Conservation (phyloP, 1,284 basidiomycete genomes). For the Cryptococcus neoformans region DNA sequence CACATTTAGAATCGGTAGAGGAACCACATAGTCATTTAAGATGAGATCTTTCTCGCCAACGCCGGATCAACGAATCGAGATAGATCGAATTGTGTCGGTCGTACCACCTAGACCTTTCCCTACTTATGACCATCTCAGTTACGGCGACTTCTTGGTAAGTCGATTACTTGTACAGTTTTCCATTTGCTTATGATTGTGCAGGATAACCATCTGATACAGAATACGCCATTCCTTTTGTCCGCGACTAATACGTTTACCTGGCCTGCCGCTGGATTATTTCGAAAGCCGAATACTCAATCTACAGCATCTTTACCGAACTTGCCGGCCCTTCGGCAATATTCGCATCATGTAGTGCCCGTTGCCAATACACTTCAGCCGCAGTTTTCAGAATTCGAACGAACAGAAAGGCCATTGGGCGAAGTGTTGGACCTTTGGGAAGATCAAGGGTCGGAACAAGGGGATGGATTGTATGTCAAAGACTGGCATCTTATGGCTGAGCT, state of each 20-base stretch:
- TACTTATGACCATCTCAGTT: slow-evolving; percentile 22
- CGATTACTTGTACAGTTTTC: not conserved
- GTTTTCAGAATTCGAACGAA: slow-evolving; percentile 45
- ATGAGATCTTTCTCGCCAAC: not conserved
- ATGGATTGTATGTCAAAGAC: slow-evolving; percentile 56
- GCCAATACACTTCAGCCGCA: slow-evolving; percentile 39
- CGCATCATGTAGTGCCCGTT: slow-evolving; percentile 42
- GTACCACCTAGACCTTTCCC: slow-evolving; percentile 15
- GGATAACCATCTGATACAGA: slow-evolving; percentile 39
- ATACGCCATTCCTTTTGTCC: slow-evolving; percentile 40
- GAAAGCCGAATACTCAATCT: not conserved
- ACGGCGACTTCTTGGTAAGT: slow-evolving; percentile 24
- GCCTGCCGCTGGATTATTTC: slow-evolving; percentile 15
- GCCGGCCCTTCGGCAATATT: slow-evolving; percentile 28
- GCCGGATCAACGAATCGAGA: not conserved
- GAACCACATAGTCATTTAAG: too few species aligned
- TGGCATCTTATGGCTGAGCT: slow-evolving; percentile 54
- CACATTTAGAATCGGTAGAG: too few species aligned
- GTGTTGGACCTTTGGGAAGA: slow-evolving; percentile 49
- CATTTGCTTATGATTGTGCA: slow-evolving; percentile 1
- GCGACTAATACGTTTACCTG: slow-evolving; percentile 21
- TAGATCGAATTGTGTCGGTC: not conserved
- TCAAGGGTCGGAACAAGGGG: not conserved
- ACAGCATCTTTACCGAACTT: slow-evolving; percentile 23
- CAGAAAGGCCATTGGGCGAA: slow-evolving; percentile 42